phyloP scores from a whole-genome alignment of 2,329 filamentous ascomycete species.

The Alternaria alternata region DNA sequence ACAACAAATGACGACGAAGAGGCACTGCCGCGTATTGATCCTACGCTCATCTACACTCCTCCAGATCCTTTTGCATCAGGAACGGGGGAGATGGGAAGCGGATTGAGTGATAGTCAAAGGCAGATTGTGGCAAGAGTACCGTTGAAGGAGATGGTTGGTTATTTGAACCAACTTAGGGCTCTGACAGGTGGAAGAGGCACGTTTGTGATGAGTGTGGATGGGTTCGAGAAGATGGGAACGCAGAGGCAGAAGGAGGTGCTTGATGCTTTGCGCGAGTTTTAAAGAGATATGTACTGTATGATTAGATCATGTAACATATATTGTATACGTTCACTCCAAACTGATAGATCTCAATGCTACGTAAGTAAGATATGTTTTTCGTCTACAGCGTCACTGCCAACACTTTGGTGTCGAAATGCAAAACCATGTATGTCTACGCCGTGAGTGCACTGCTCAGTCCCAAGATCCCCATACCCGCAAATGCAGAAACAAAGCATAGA shows the following conservation, averaged over 20 bases:
- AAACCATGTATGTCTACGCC: constrained; percentile 49
- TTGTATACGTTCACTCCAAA: neutral
- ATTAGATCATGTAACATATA: neutral
- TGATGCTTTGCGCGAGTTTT: constrained; percentile 44
- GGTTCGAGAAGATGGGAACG: constrained; percentile 71
- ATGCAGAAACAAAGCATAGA: constrained; percentile 80
- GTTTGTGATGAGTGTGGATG: constrained; percentile 77
- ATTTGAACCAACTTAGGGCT: constrained; percentile 86
- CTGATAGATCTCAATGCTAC: neutral
- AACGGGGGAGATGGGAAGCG: constrained; percentile 26
- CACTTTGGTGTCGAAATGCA: neutral
- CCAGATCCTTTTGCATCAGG: constrained; percentile 77
- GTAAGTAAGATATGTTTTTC: neutral
- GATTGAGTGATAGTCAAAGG: constrained; percentile 44
- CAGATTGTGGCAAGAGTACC: constrained; percentile 87
- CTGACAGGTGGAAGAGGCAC: constrained; percentile 85
- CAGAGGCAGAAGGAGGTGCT: constrained; percentile 67
- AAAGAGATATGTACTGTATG: neutral
- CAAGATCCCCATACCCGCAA: constrained; percentile 86
- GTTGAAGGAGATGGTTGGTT: constrained; percentile 95
- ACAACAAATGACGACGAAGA: constrained; percentile 29
- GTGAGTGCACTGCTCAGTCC: constrained; percentile 86
- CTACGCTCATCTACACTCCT: constrained; percentile 81
- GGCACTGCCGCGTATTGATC: constrained; percentile 65
- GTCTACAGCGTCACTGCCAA: neutral